Evolutionary conservation across 2,329 filamentous ascomycete genomes (phyloP).

Genomic region (Paecilomyces formosus): DNA sequence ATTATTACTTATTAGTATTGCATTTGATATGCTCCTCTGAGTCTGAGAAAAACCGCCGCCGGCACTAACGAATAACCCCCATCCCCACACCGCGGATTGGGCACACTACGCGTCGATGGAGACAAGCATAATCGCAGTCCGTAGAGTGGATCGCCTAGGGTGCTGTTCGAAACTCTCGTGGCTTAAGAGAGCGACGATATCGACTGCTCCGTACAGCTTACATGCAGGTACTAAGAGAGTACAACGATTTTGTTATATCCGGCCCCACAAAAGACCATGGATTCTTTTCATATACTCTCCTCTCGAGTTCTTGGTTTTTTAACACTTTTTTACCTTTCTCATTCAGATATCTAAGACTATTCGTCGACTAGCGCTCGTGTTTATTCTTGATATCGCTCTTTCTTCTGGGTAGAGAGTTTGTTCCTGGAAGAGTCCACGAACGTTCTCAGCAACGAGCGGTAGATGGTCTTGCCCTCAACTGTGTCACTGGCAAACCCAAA

Average conservation of each 20-base stretch:
- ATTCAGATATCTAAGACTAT: not conserved
- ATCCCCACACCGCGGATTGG: not conserved
- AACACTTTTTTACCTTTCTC: no score
- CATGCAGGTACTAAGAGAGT: no score
- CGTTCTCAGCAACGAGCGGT: slow-evolving; percentile 33
- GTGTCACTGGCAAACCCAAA: slow-evolving; percentile 54
- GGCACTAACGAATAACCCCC: not conserved
- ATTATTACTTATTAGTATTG: not conserved
- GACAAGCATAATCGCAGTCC: not conserved
- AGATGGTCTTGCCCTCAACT: slow-evolving; percentile 48
- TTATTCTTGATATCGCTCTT: not conserved
- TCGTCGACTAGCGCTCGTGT: not conserved
- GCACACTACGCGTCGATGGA: not conserved
- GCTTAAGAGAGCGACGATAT: not conserved
- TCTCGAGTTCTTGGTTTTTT: not conserved
- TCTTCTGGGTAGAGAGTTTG: not conserved
- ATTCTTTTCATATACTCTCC: not conserved
- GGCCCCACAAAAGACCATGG: not conserved
- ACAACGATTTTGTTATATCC: no score
- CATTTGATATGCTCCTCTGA: not conserved
- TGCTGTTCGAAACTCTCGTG: not conserved
- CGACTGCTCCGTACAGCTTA: no score
- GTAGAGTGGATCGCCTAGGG: not conserved
- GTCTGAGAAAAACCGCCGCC: not conserved
- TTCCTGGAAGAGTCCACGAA: slow-evolving; percentile 25